phyloP scores from a whole-genome alignment of 805 yeast species.

The Gaillardinia entomophila region DNA sequence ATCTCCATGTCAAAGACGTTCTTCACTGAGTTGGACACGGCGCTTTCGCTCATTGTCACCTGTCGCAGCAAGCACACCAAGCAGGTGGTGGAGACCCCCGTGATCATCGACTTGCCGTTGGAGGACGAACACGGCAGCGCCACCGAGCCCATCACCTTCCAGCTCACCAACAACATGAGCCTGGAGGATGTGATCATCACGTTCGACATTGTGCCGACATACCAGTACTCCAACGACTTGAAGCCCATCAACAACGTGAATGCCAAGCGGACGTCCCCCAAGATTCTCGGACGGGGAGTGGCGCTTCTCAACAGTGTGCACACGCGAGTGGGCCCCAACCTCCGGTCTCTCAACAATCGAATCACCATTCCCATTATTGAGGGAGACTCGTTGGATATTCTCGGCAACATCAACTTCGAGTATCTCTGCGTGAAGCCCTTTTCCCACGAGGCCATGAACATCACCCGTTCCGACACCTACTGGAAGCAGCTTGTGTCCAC shows the following conservation, averaged over 20 bases:
- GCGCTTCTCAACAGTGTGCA: conserved; percentile 59
- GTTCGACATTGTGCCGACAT: conserved; percentile 89
- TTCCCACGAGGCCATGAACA: conserved; percentile 57
- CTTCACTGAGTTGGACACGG: conserved; percentile 84
- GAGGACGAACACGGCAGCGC: conserved; percentile 69
- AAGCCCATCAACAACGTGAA: conserved; percentile 4
- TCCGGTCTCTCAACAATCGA: conserved; percentile 59
- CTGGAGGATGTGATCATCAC: conserved; percentile 53
- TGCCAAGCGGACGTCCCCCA: conserved; percentile 17
- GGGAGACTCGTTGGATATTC: conserved; percentile 59
- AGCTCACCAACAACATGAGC: conserved; percentile 39
- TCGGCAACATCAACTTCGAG: conserved; percentile 78
- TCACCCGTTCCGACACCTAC: conserved; percentile 69
- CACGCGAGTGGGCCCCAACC: conserved; percentile 62
- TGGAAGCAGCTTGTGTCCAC: conserved; percentile 89
- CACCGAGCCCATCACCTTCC: conserved; percentile 73
- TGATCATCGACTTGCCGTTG: conserved; percentile 70
- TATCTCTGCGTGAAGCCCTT: conserved; percentile 68
- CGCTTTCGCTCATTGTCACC: conserved; percentile 65
- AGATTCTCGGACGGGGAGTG: conserved; percentile 77
- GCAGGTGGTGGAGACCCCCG: conserved; percentile 45
- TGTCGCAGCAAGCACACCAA: conserved; percentile 25
- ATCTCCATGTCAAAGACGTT: conserved; percentile 74
- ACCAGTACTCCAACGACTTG: conserved; percentile 41
- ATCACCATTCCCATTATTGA: conserved; percentile 75